These are phyloP conservation scores for Trichoderma oligosporum DNA, from an alignment of 2,329 filamentous ascomycete genomes.

Conservation along the genomic window DNA sequence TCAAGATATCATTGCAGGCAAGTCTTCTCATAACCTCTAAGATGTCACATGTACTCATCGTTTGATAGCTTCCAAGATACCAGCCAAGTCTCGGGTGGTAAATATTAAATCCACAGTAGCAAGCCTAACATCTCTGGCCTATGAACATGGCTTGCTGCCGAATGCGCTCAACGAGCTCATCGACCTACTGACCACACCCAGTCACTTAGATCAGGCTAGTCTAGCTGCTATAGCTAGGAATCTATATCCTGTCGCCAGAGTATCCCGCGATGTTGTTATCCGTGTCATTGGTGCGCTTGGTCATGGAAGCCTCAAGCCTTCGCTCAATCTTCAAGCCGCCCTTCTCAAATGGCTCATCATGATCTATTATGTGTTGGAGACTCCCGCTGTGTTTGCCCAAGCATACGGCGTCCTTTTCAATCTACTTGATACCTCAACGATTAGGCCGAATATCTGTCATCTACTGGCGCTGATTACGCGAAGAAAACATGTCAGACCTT, in stretches of 20 bases:
- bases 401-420: conserved; percentile 77
- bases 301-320: conserved; percentile 71
- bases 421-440: conserved; percentile 73
- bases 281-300: conserved; percentile 71
- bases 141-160: conserved; percentile 63
- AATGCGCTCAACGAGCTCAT: conserved; percentile 60
- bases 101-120: conserved; percentile 63
- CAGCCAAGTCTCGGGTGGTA: conserved; percentile 62
- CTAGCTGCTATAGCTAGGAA: conserved; percentile 66
- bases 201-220: conserved; percentile 71
- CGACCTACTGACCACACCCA: conserved; percentile 62
- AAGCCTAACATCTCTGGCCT: conserved; percentile 58
- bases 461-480: conserved; percentile 74
- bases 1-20: conserved; percentile 36
- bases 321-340: conserved; percentile 64
- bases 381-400: conserved; percentile 59
- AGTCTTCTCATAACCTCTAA: background rate
- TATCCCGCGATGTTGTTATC: conserved; percentile 59
- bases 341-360: conserved; percentile 76
- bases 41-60: background rate
- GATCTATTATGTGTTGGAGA: conserved; percentile 67
- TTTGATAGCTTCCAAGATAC: conserved; percentile 51
- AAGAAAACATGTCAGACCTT: conserved; percentile 77
- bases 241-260: conserved; percentile 66
- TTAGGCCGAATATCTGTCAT: conserved; percentile 67